phyloP scores from a whole-genome alignment of 345 rosid species.

The Schrenkiella parvula region DNA sequence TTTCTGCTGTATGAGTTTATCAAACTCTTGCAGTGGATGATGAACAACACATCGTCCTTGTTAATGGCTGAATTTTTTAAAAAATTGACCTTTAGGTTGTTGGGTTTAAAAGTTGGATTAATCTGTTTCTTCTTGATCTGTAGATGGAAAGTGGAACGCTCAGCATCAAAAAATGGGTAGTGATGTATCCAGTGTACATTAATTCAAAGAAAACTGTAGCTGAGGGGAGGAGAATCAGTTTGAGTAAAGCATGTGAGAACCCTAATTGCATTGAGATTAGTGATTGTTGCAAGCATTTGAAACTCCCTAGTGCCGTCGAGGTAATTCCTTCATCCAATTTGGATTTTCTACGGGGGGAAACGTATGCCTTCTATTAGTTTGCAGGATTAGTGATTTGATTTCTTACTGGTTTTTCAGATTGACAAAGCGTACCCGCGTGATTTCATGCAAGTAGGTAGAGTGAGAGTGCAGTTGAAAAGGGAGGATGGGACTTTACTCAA shows the following conservation, averaged over 20 bases:
- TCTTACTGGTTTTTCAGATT: conserved; percentile 35
- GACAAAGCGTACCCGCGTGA: conserved; percentile 94
- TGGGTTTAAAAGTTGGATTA: background rate
- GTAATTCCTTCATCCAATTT: conserved; percentile 30
- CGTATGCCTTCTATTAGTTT: background rate
- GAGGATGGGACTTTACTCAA: conserved; percentile 79
- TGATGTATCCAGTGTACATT: conserved; percentile 82
- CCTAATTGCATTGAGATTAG: conserved; percentile 80
- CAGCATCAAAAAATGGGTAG: conserved; percentile 66
- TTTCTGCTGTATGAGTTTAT: background rate
- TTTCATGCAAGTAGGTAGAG: conserved; percentile 94
- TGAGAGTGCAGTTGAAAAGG: conserved; percentile 68
- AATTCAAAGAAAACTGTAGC: conserved; percentile 92
- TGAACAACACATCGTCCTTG: background rate
- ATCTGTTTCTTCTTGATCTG: background rate
- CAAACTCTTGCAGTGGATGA: background rate
- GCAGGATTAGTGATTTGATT: background rate
- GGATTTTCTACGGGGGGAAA: background rate
- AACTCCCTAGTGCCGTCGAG: conserved; percentile 70
- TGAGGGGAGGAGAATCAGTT: conserved; percentile 72
- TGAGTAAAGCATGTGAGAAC: conserved; percentile 72
- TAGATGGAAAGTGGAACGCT: conserved; percentile 46
- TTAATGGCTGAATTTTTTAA: background rate
- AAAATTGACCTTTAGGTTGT: background rate
- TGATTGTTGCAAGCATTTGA: conserved; percentile 75